These are phyloP conservation scores for Phanerodontia chrysosporium DNA, from an alignment of 768 basidiomycete genomes.

Conservation along the genomic window DNA sequence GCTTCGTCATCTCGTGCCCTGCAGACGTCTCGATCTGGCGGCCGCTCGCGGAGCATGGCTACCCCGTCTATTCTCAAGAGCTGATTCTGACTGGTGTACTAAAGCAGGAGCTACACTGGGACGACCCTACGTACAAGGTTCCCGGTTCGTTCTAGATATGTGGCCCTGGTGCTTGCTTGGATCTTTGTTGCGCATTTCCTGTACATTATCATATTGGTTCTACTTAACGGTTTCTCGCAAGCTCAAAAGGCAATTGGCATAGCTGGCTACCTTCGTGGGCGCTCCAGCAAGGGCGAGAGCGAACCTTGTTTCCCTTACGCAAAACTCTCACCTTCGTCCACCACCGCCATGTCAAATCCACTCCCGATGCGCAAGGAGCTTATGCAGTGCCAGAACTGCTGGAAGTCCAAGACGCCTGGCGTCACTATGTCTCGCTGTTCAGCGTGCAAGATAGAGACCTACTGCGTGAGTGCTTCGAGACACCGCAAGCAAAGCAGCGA, in stretches of 20 bases:
- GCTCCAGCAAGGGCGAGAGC: not conserved
- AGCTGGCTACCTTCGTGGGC: too few species aligned
- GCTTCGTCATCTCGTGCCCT: constrained; percentile 62
- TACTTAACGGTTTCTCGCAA: not conserved
- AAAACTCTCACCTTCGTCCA: too few species aligned
- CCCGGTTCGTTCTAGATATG: constrained; percentile 3
- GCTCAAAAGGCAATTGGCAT: too few species aligned
- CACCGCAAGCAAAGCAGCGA: too few species aligned
- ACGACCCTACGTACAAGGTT: constrained; percentile 30
- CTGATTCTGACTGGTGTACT: constrained; percentile 60
- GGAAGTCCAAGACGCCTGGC: not conserved
- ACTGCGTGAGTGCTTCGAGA: not conserved
- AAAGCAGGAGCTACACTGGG: constrained; percentile 65
- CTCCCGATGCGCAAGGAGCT: not conserved
- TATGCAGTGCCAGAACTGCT: constrained; percentile 4
- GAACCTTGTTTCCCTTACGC: not conserved
- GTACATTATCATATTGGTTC: not conserved
- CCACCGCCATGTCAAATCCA: not conserved
- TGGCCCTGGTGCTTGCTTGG: not conserved
- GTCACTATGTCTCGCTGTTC: not conserved
- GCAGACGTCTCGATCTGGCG: constrained; percentile 68
- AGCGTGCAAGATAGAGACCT: not conserved
- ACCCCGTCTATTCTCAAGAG: constrained; percentile 65
- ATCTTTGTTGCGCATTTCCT: not conserved
- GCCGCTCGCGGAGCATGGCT: constrained; percentile 45